Evolutionary conservation across 768 basidiomycete species (phyloP), one percentile per base, ranked within the genome.

Genomic region (Termitomyces sp.): DNA sequence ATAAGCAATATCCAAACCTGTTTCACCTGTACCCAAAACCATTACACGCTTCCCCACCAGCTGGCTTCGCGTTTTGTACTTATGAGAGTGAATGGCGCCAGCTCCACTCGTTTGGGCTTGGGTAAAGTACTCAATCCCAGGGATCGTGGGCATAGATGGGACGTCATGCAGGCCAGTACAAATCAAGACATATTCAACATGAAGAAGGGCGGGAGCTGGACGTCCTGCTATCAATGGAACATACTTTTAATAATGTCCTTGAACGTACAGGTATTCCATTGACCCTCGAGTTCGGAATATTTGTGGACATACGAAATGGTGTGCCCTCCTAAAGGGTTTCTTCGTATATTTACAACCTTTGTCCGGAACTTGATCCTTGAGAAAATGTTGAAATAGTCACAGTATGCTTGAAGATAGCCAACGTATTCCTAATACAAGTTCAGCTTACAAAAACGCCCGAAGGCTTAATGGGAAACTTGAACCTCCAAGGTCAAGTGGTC

Each of bases 21-120:
- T 86, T 66, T 86, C 84, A 2, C 84, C 84, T 10, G 77, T 80
- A 0, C 84, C 84, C 18, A 85, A 72, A 24, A 86, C 75, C 70
- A 85, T 72, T 22, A 86, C 77, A 24, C 73, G 72, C 61, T 77
- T 75, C 26, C 74, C 77, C 14, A 59, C 46, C 10, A 85, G 69
- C 60, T 83, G 78, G 0, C 67, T 61, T 14, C 78, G 75, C 6
- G 66, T 63, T 62, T 84, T 84, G 71, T 85, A 85, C 36, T 75
- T 64, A 5, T 69, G 67, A 2, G 83, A 85, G 65, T 86, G 84
- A 53, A 80, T 74, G 2, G 73, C 71, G 22, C 57, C 60, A 8
- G 73, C 69, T 32, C 46, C 62, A 58, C 65, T 67, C 33, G 64
- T 47, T 36, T 64, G 57, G 35, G 68, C 30, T 26, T 38, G 43